Percentiles rank a stretch among this genome's conserved stretches.
These are phyloP conservation scores for Syncephalastrum contaminatum DNA, from an alignment of 371 early-diverging fungal species.

Conservation along the genomic window DNA sequence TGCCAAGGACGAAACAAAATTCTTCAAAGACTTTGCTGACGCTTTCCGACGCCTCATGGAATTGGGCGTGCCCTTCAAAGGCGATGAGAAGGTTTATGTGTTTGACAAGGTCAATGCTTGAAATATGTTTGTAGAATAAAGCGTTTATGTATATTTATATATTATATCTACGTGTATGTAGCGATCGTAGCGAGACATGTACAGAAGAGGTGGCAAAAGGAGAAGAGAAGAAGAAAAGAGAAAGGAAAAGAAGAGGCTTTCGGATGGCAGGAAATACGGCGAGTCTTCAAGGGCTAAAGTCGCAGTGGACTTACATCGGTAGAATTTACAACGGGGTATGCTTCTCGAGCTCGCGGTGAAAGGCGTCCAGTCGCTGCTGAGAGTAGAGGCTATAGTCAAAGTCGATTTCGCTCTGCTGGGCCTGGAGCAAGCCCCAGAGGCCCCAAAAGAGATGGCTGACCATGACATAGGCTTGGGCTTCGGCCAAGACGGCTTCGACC, in stretches of 20 bases:
- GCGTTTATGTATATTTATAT: too few species aligned
- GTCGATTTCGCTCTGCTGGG: constrained; percentile 73
- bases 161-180: too few species aligned
- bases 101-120: constrained; percentile 42
- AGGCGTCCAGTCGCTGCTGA: constrained; percentile 60
- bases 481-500: constrained; percentile 31
- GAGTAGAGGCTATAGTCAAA: constrained; percentile 80
- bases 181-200: too few species aligned
- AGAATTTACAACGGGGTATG: constrained; percentile 12
- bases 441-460: constrained; percentile 80
- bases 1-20: constrained; percentile 72
- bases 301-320: too few species aligned
- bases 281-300: too few species aligned
- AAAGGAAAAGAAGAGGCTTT: too few species aligned
- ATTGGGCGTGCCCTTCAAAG: constrained; percentile 64
- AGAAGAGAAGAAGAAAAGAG: too few species aligned
- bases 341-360: constrained; percentile 34
- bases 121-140: not conserved
- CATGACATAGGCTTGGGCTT: constrained; percentile 54
- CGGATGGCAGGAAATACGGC: too few species aligned
- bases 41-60: constrained; percentile 76
- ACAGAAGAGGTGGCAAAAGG: too few species aligned
- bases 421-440: constrained; percentile 82
- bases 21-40: constrained; percentile 79
- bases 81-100: constrained; percentile 36